Percentiles rank a stretch among this genome's conserved stretches.
Conservation (phyloP, 768 basidiomycete species). For the Collybia sordida region DNA sequence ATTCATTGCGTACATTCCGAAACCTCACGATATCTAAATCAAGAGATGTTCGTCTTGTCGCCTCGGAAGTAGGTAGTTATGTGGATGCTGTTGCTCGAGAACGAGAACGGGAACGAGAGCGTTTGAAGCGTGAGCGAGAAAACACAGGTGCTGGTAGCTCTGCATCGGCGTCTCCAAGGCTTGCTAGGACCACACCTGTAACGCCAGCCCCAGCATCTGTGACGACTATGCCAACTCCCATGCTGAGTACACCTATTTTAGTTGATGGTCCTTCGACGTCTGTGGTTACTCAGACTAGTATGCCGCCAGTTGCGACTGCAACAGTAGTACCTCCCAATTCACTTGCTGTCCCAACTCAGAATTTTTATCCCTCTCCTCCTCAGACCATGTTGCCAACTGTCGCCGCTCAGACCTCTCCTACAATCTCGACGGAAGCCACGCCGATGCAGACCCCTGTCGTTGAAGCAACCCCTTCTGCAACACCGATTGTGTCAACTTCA, state of each 20-base stretch:
- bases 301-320: background rate
- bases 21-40: constrained; percentile 51
- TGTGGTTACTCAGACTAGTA: no score
- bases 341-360: constrained; percentile 22
- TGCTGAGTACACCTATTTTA: constrained; percentile 5
- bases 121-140: constrained; percentile 67
- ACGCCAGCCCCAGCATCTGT: constrained; percentile 7
- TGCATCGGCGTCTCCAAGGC: constrained; percentile 22
- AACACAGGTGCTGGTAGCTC: constrained; percentile 34
- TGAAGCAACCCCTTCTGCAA: constrained; percentile 6
- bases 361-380: constrained; percentile 66
- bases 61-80: constrained; percentile 63
- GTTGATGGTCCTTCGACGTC: background rate
- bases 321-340: constrained; percentile 22
- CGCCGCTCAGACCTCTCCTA: constrained; percentile 26
- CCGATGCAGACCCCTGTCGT: constrained; percentile 5
- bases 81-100: constrained; percentile 78
- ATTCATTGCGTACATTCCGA: constrained; percentile 43
- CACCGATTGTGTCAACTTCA: constrained; percentile 14
- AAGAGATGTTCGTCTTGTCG: constrained; percentile 51
- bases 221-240: constrained; percentile 7
- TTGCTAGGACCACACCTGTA: constrained; percentile 5
- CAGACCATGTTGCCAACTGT: constrained; percentile 38
- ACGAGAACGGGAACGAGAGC: constrained; percentile 74
- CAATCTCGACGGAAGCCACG: constrained; percentile 1